Conservation (phyloP, 352 stramenopile genomes). For the Pythium brassicae region DNA sequence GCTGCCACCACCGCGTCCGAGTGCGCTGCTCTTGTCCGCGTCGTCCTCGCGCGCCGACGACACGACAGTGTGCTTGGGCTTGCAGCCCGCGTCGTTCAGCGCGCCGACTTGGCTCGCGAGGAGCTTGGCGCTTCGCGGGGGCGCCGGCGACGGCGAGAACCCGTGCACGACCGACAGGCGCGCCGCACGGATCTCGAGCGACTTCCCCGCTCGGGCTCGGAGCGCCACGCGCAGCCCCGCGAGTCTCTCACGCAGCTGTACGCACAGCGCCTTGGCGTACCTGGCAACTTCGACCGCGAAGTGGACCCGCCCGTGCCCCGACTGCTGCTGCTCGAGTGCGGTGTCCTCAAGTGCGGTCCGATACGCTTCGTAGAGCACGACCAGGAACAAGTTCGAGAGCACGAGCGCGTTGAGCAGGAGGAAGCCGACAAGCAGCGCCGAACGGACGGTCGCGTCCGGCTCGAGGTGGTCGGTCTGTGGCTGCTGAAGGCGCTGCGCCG, state of each 20-base stretch:
- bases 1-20: background rate
- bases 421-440: slow-evolving; percentile 35
- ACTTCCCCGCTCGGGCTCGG: background rate
- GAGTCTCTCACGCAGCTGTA: background rate
- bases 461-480: slow-evolving; percentile 7
- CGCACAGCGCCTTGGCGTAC: slow-evolving; percentile 12
- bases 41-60: slow-evolving; percentile 2
- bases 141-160: slow-evolving; percentile 12
- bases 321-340: slow-evolving; percentile 13
- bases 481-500: slow-evolving; percentile 2
- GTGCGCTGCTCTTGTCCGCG: slow-evolving; percentile 1
- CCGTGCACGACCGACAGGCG: slow-evolving; percentile 20
- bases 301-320: slow-evolving; percentile 20
- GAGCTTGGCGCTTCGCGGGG: slow-evolving; percentile 17
- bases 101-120: slow-evolving; percentile 16
- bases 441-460: slow-evolving; percentile 18
- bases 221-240: background rate
- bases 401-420: slow-evolving; percentile 39
- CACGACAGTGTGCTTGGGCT: slow-evolving; percentile 19
- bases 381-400: slow-evolving; percentile 41
- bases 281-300: slow-evolving; percentile 18
- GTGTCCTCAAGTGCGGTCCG: slow-evolving; percentile 24
- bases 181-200: background rate
- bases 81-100: slow-evolving; percentile 17
- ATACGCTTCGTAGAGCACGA: slow-evolving; percentile 40